A percentile compares a stretch with the other conserved stretches of the same genome.
Evolutionary conservation across 257 asterid species (phyloP).

Genomic region (Misopates orontium): DNA sequence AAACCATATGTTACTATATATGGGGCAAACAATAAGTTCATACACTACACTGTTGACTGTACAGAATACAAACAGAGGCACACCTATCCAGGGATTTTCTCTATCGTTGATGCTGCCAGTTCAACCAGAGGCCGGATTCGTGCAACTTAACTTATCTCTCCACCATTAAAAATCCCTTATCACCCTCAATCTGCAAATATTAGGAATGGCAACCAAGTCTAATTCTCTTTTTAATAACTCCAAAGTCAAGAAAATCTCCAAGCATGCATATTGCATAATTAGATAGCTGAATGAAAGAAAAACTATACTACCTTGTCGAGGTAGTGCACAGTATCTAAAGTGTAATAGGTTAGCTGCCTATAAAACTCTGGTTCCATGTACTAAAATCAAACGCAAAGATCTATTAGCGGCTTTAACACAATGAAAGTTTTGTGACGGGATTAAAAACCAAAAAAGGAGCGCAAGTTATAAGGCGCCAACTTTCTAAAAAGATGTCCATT

Average conservation of each 20-base stretch:
- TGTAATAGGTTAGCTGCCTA: slow-evolving; percentile 79
- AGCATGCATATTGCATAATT: background rate
- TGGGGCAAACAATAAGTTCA: too few species aligned
- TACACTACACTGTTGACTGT: too few species aligned
- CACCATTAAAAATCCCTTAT: slow-evolving; percentile 45
- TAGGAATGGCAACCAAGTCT: background rate
- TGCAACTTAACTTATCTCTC: slow-evolving; percentile 65
- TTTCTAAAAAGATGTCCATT: slow-evolving; percentile 76
- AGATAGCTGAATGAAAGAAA: background rate
- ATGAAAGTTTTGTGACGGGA: background rate
- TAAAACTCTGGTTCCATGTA: slow-evolving; percentile 86
- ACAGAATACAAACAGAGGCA: slow-evolving; percentile 88
- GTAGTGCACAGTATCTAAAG: slow-evolving; percentile 74
- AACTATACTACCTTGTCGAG: slow-evolving; percentile 57
- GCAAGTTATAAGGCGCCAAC: slow-evolving; percentile 19
- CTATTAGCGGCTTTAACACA: slow-evolving; percentile 17
- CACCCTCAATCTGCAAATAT: slow-evolving; percentile 57
- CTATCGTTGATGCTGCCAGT: slow-evolving; percentile 63
- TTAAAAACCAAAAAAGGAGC: background rate
- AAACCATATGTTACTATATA: too few species aligned
- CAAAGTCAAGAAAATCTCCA: background rate
- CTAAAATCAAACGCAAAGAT: slow-evolving; percentile 35
- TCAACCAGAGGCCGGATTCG: slow-evolving; percentile 66
- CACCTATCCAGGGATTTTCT: slow-evolving; percentile 72
- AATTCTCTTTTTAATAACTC: background rate